Conservation (phyloP, 2,329 filamentous ascomycete species). For the Phoma sp. region DNA sequence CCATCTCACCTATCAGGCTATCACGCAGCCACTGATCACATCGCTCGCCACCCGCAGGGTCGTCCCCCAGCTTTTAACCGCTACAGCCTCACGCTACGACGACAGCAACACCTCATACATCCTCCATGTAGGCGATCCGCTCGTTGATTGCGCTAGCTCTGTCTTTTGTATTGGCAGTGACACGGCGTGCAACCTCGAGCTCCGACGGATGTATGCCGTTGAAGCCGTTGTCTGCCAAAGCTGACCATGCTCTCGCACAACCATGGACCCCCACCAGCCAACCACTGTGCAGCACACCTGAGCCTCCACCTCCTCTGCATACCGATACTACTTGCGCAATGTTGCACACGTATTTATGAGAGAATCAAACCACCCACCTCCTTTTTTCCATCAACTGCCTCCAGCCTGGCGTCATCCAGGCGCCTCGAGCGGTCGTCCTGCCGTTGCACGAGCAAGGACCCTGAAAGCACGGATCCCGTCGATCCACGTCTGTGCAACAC, state of each 20-base stretch:
- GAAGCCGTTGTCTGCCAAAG: constrained; percentile 29
- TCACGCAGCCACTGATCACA: constrained; percentile 27
- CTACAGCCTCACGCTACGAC: constrained; percentile 25
- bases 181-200: constrained; percentile 22
- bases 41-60: constrained; percentile 32
- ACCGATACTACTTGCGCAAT: not conserved
- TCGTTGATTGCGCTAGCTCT: constrained; percentile 18
- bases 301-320: not conserved
- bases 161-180: constrained; percentile 23
- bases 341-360: not conserved
- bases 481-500: constrained; percentile 23
- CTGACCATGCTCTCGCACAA: constrained; percentile 27
- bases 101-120: constrained; percentile 7
- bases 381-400: not conserved
- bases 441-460: constrained; percentile 25
- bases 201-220: constrained; percentile 33
- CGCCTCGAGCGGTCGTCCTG: not conserved
- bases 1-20: constrained; percentile 10
- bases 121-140: constrained; percentile 1
- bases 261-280: not conserved
- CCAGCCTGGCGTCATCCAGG: not conserved
- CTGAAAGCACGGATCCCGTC: constrained; percentile 25
- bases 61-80: constrained; percentile 39
- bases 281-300: not conserved
- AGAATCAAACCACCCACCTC: not conserved